Conservation (phyloP, 352 stramenopile species). For the Thraustochytrium sp. region DNA sequence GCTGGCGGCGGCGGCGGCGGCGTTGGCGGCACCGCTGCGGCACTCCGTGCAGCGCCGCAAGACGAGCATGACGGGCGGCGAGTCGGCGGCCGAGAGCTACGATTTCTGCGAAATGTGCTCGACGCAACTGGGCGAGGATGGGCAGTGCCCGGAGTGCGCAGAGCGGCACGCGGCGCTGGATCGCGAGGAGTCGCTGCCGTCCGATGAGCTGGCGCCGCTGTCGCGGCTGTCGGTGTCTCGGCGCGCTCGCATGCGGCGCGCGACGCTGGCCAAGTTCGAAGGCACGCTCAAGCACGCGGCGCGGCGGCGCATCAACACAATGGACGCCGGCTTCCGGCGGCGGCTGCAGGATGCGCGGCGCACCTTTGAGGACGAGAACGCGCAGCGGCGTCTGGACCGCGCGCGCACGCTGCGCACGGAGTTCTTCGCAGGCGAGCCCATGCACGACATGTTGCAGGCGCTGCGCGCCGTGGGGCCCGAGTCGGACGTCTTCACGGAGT, state of each 20-base stretch:
- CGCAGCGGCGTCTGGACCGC: not conserved
- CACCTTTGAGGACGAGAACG: not conserved
- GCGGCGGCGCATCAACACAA: not conserved
- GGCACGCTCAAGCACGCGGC: not conserved
- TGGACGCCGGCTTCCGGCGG: not conserved
- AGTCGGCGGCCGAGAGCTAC: too few relatives aligned
- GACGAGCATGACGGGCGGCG: not conserved
- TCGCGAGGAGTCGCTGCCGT: not conserved
- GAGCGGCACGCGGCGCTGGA: not conserved
- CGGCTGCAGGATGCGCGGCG: not conserved
- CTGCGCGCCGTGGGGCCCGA: not conserved
- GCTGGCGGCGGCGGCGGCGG: too few relatives aligned
- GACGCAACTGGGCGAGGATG: too few relatives aligned
- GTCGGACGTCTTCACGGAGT: not conserved
- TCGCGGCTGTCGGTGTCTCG: not conserved
- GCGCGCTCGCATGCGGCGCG: not conserved
- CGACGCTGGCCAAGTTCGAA: slow-evolving; percentile 10
- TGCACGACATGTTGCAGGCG: not conserved
- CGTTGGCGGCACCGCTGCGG: not conserved
- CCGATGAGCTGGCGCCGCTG: not conserved
- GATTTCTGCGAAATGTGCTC: too few relatives aligned
- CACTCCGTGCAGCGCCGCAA: not conserved
- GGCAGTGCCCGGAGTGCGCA: not conserved
- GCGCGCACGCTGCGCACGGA: not conserved
- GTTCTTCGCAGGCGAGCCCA: not conserved